A percentile compares a stretch with the other conserved stretches of the same genome.
These are phyloP conservation scores for Spatholobus suberectus DNA, from an alignment of 306 rosid genomes.

Conservation along the genomic window DNA sequence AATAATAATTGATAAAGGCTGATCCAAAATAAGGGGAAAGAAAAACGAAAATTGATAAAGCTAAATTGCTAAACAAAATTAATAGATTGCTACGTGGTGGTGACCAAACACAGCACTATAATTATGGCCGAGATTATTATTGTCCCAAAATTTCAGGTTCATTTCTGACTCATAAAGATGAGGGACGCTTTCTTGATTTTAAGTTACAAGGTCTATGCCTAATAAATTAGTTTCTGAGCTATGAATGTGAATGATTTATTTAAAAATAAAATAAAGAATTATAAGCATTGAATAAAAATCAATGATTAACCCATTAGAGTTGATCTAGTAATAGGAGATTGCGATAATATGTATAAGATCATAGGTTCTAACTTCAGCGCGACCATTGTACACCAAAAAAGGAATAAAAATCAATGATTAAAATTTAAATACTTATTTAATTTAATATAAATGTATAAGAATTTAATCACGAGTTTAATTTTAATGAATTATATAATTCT, in stretches of 20 bases:
- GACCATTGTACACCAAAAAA: no score
- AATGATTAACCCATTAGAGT: no score
- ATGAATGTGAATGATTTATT: background rate
- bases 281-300: background rate
- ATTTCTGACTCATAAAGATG: background rate
- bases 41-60: background rate
- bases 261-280: background rate
- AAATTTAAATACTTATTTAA: no score
- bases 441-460: no score
- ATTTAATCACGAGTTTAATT: no score
- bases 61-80: background rate
- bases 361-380: no score
- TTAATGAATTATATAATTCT: no score
- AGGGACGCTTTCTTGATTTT: background rate
- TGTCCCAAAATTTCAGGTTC: background rate
- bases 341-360: no score
- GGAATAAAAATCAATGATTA: no score
- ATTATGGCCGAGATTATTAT: constrained; percentile 21
- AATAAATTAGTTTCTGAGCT: background rate
- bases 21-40: background rate
- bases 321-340: no score
- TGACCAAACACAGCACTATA: constrained; percentile 10
- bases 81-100: constrained; percentile 16
- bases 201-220: background rate
- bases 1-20: background rate